Evolutionary conservation across 1,284 basidiomycete species (phyloP).

Genomic region (Porodaedalea pini): DNA sequence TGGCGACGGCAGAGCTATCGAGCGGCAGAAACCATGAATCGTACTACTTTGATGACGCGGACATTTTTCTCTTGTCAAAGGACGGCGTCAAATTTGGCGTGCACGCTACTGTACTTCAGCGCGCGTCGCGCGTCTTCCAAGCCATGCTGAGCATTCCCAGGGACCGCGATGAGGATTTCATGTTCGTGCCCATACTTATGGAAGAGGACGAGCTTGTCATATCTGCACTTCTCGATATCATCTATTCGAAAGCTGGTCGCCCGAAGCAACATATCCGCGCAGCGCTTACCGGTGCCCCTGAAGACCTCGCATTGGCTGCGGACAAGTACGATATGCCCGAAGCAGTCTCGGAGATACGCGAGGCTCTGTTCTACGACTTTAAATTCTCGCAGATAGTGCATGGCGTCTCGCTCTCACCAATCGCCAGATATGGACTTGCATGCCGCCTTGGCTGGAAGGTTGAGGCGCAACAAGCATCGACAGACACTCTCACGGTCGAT

Average conservation of each 20-base stretch:
- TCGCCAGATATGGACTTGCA: conserved; percentile 33
- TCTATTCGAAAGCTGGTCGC: background rate
- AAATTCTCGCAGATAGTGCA: background rate
- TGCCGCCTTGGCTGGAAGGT: conserved; percentile 40
- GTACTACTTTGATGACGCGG: too few relatives aligned
- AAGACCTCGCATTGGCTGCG: conserved; percentile 4
- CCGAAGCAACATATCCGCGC: background rate
- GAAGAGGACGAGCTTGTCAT: background rate
- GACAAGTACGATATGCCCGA: conserved; percentile 20
- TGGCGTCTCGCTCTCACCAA: background rate
- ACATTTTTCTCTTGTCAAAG: conserved; percentile 9
- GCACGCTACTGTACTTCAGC: conserved; percentile 10
- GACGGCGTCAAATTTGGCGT: conserved; percentile 13
- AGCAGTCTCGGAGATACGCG: background rate
- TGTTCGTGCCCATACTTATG: background rate
- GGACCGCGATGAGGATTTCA: background rate
- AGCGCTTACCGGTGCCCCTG: background rate
- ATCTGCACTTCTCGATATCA: background rate
- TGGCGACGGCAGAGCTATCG: too few relatives aligned
- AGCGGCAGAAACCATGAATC: too few relatives aligned
- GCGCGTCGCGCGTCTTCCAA: conserved; percentile 10
- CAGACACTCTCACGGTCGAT: conserved; percentile 29
- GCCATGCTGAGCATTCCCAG: conserved; percentile 4
- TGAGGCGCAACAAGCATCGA: conserved; percentile 37
- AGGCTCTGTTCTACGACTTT: background rate